phyloP scores from a whole-genome alignment of 768 basidiomycete genomes.

The Hygrocybe punicea region DNA sequence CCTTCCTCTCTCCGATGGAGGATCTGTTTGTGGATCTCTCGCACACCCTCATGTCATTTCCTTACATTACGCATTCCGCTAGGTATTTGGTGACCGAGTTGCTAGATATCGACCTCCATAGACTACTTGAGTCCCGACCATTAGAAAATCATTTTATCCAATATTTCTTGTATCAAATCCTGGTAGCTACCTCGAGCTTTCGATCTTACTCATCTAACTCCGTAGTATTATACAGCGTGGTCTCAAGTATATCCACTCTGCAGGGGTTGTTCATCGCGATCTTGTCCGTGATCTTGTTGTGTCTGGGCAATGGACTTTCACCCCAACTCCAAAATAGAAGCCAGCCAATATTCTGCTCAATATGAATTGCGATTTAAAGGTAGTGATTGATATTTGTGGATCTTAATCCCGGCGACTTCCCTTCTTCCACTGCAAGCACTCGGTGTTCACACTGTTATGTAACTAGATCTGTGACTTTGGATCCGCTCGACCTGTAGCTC shows the following conservation, averaged over 20 bases:
- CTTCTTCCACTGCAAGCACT: too few species aligned
- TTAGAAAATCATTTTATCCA: constrained; percentile 94
- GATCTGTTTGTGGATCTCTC: constrained; percentile 40
- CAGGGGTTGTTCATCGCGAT: constrained; percentile 93
- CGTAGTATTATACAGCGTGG: constrained; percentile 60
- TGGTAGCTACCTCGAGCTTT: neutral
- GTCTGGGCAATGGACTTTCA: neutral
- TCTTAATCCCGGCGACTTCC: neutral
- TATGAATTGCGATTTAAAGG: constrained; percentile 95
- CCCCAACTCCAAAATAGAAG: constrained; percentile 39
- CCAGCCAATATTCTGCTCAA: constrained; percentile 94
- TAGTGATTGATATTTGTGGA: constrained; percentile 23
- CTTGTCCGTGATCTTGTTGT: constrained; percentile 33
- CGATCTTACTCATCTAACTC: constrained; percentile 5
- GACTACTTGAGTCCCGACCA: constrained; percentile 93
- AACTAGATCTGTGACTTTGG: constrained; percentile 88
- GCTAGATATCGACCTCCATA: constrained; percentile 93
- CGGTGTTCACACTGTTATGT: too few species aligned
- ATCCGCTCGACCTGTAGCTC: constrained; percentile 74
- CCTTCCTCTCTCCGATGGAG: constrained; percentile 38
- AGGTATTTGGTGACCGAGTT: constrained; percentile 58
- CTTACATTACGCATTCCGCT: too few species aligned
- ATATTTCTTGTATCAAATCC: constrained; percentile 94
- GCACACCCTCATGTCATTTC: neutral
- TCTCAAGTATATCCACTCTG: constrained; percentile 90